Base-by-base conservation (phyloP, 495 filamentous ascomycete species). In the Penicillium psychrofluorescens region DNA sequence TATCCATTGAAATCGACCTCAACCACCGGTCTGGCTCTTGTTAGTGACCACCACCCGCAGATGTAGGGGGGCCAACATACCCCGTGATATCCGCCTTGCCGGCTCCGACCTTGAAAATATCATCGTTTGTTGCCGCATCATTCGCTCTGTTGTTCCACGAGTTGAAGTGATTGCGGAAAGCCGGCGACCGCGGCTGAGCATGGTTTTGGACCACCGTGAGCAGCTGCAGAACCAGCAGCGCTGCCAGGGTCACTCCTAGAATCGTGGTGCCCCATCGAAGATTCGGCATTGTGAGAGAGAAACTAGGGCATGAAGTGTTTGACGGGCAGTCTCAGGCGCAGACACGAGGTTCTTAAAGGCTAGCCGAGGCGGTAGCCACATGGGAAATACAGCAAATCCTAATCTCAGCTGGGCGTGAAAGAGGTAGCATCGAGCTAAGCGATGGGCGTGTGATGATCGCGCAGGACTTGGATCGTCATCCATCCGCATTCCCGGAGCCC, bases 11-110 rank as follows among this genome's bases (percentile, higher is more conserved):
- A 71, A 48, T 87, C 86, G 55, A 95, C 77, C 61, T 95, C 89
- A 4, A 91, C 89, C n/a, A 92, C 86, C 3, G 89, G 90, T 6
- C 84, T 5, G 34, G 11, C 11, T 1, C 8, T 27, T 16, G 13
- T 53, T 30, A 59, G 42, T 33, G 7, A 30, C 1, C 5, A 29
- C 9, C 29, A 6, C 35, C 27, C 15, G 6, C 11, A 6, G 22
- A 48, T 12, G 6, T n/a, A 42, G 11, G 29, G 34, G 38, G 8
- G 5, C 29, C 9, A 36, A 15, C 31, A 33, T 80, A 90, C 68
- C 91, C 92, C 27, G 92, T 98, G 52, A 98, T 88, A 68, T 98
- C 92, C 13, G 83, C 89, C 59, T 95, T 95, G 11, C 92, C 92
- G 2, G 90, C 87, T 2, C 92, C 92, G n/a, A 98, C 58, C 7